These are phyloP conservation scores for Fragilariopsis cylindrus DNA, from an alignment of 108 stramenopile genomes.

Conservation along the genomic window DNA sequence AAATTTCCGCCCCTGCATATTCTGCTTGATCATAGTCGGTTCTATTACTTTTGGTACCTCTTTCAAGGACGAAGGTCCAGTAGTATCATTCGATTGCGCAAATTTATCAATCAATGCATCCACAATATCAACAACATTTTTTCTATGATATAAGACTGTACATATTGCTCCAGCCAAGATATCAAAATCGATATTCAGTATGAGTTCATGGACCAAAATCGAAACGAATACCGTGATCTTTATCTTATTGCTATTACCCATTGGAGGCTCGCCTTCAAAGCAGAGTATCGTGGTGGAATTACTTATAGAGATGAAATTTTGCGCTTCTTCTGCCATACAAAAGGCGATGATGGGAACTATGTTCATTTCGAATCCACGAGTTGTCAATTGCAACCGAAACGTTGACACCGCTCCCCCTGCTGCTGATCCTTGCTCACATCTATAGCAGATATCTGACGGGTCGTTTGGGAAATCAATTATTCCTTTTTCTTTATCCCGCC, in stretches of 20 bases:
- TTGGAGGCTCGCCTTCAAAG: constrained; percentile 57
- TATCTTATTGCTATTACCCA: constrained; percentile 19
- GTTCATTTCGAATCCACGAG: constrained; percentile 48
- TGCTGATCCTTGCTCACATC: background rate
- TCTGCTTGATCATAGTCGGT: constrained; percentile 14
- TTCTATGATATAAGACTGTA: constrained; percentile 51
- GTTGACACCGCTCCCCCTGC: constrained; percentile 31
- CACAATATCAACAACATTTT: background rate
- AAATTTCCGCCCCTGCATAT: constrained; percentile 28
- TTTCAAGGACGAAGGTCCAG: background rate
- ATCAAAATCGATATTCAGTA: constrained; percentile 54
- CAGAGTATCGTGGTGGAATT: constrained; percentile 59
- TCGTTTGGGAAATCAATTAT: constrained; percentile 65
- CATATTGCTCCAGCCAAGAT: constrained; percentile 48
- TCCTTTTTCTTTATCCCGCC: constrained; percentile 18
- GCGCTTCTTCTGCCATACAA: constrained; percentile 29
- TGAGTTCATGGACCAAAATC: constrained; percentile 46
- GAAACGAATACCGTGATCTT: constrained; percentile 51
- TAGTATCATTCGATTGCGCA: constrained; percentile 4
- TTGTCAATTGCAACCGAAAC: constrained; percentile 58
- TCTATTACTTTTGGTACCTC: background rate
- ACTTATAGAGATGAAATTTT: constrained; percentile 48
- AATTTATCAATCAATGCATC: constrained; percentile 6
- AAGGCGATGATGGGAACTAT: constrained; percentile 49
- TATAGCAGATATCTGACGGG: constrained; percentile 59